Conservation (phyloP, 192 early-diverging fungal species). For the Gonapodya prolifera region DNA sequence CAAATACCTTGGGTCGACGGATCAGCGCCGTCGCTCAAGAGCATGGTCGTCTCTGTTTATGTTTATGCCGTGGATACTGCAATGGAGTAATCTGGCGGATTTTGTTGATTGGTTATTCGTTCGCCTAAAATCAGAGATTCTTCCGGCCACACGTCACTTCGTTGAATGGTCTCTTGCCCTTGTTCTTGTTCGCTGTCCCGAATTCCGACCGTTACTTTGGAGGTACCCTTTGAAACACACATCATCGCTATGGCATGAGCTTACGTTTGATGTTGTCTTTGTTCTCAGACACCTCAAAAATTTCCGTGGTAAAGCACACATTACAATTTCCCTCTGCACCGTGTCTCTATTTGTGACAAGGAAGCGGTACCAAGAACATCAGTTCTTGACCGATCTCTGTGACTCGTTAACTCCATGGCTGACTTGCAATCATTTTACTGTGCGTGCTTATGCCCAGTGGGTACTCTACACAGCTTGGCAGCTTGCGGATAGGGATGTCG, state of each 20-base stretch:
- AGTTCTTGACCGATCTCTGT: neutral
- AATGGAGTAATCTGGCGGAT: neutral
- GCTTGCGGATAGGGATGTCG: neutral
- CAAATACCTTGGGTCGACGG: neutral
- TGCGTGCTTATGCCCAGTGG: neutral
- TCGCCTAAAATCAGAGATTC: neutral
- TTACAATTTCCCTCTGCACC: neutral
- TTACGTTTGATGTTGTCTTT: neutral
- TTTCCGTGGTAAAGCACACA: neutral
- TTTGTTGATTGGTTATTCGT: neutral
- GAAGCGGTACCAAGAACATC: neutral
- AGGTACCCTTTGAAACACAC: neutral
- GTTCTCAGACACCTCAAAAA: neutral
- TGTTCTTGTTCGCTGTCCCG: neutral
- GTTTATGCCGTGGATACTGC: neutral
- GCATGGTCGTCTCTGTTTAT: neutral
- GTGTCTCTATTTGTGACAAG: neutral
- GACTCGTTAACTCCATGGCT: neutral
- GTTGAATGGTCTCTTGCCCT: neutral
- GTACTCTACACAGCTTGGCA: neutral
- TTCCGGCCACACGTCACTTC: neutral
- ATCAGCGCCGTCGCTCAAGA: neutral
- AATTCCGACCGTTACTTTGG: neutral
- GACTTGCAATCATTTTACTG: neutral
- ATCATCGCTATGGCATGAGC: neutral